Conservation (phyloP, 805 yeast species). For the Ogataea thermomethanolica region DNA sequence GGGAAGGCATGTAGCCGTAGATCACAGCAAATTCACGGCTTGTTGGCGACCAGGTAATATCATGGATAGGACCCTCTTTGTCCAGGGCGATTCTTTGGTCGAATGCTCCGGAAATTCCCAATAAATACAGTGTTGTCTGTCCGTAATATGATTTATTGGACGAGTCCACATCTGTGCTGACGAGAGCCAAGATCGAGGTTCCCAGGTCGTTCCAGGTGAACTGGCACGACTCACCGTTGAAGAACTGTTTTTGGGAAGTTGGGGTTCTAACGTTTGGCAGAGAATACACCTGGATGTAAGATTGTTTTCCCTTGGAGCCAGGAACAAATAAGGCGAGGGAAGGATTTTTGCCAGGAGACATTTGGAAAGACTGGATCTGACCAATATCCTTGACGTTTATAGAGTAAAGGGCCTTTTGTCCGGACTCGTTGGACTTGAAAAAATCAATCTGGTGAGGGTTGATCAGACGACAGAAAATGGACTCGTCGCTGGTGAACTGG, state of each 20-base stretch:
- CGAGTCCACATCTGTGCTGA: slow-evolving; percentile 93
- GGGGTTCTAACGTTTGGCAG: slow-evolving; percentile 74
- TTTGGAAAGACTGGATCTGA: slow-evolving; percentile 46
- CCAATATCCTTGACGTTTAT: slow-evolving; percentile 54
- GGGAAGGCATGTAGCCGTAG: slow-evolving; percentile 97
- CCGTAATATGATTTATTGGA: slow-evolving; percentile 95
- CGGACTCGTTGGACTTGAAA: slow-evolving; percentile 46
- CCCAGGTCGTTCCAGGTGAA: slow-evolving; percentile 94
- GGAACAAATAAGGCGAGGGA: slow-evolving; percentile 89
- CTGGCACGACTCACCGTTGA: slow-evolving; percentile 92
- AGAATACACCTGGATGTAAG: slow-evolving; percentile 78
- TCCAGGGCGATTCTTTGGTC: slow-evolving; percentile 85
- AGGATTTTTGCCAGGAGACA: slow-evolving; percentile 87
- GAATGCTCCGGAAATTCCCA: slow-evolving; percentile 90
- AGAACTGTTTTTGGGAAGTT: slow-evolving; percentile 80
- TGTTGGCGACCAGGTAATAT: slow-evolving; percentile 94
- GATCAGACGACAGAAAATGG: slow-evolving; percentile 53
- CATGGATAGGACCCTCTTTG: slow-evolving; percentile 96
- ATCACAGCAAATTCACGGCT: slow-evolving; percentile 96
- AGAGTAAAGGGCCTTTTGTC: slow-evolving; percentile 53
- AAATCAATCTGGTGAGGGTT: slow-evolving; percentile 63
- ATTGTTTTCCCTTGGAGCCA: slow-evolving; percentile 84
- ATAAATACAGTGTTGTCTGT: slow-evolving; percentile 84
- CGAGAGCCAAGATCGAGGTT: slow-evolving; percentile 87
- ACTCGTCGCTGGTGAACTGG: slow-evolving; percentile 84